phyloP scores from a whole-genome alignment of 768 basidiomycete genomes.

The Russula virescens region DNA sequence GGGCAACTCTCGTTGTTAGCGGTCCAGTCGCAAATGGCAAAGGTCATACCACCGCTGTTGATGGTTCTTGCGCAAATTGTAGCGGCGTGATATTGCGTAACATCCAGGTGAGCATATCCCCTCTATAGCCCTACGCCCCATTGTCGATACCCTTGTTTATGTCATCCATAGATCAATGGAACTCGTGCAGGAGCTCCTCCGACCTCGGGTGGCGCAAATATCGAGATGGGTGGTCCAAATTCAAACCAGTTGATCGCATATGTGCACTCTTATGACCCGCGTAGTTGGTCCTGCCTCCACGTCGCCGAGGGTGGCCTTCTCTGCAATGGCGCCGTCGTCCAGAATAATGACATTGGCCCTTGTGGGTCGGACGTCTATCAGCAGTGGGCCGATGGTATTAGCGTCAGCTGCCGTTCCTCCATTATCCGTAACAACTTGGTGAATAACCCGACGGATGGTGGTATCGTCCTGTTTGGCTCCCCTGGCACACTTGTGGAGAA shows the following conservation, averaged over 20 bases:
- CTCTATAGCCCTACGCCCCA: background rate
- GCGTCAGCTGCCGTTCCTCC: slow-evolving; percentile 59
- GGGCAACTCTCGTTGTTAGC: slow-evolving; percentile 65
- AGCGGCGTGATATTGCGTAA: slow-evolving; percentile 59
- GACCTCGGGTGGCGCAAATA: slow-evolving; percentile 62
- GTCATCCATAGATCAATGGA: slow-evolving; percentile 62
- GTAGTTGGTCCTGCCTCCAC: slow-evolving; percentile 82
- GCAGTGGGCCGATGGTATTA: slow-evolving; percentile 82
- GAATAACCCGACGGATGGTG: slow-evolving; percentile 71
- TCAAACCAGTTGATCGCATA: slow-evolving; percentile 68
- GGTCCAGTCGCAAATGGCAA: slow-evolving; percentile 57
- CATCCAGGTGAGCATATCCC: slow-evolving; percentile 48
- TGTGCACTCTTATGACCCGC: slow-evolving; percentile 69
- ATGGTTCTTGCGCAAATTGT: slow-evolving; percentile 58
- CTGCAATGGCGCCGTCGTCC: slow-evolving; percentile 60
- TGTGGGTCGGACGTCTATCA: slow-evolving; percentile 60
- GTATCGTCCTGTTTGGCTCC: slow-evolving; percentile 71
- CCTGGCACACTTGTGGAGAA: slow-evolving; percentile 69
- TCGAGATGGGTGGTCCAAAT: slow-evolving; percentile 80
- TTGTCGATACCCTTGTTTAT: background rate
- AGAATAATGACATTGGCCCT: slow-evolving; percentile 82
- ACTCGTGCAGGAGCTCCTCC: slow-evolving; percentile 51
- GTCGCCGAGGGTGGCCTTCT: slow-evolving; percentile 59
- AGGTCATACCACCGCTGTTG: slow-evolving; percentile 69
- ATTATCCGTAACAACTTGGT: slow-evolving; percentile 64